These are phyloP conservation scores for Cercospora sp. DNA, from an alignment of 2,329 filamentous ascomycete species.

Conservation along the genomic window DNA sequence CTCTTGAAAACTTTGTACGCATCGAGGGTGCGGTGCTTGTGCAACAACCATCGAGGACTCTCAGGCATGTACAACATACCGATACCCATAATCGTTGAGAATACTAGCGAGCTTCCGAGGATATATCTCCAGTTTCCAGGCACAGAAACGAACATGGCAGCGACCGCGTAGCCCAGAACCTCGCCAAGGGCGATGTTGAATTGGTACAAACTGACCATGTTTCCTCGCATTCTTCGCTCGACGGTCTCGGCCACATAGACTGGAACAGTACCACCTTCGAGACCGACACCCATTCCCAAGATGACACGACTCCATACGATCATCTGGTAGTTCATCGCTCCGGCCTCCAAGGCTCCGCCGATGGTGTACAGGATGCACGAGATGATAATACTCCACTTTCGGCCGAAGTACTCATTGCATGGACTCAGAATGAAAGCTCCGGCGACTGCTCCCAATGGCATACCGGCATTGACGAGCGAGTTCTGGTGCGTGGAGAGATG, in stretches of 20 bases:
- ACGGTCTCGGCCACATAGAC: constrained; percentile 75
- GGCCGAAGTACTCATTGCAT: constrained; percentile 66
- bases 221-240: constrained; percentile 65
- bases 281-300: constrained; percentile 68
- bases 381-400: constrained; percentile 68
- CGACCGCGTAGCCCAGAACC: constrained; percentile 70
- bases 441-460: constrained; percentile 70
- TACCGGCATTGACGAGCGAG: constrained; percentile 67
- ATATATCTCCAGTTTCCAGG: constrained; percentile 72
- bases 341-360: constrained; percentile 67
- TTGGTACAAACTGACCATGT: constrained; percentile 72
- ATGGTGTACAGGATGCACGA: constrained; percentile 69
- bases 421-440: constrained; percentile 68
- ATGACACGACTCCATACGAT: constrained; percentile 68
- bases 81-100: constrained; percentile 60
- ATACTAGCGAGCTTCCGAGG: constrained; percentile 69
- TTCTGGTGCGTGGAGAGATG: constrained; percentile 56
- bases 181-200: constrained; percentile 75
- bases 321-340: constrained; percentile 68
- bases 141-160: constrained; percentile 70
- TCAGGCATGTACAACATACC: constrained; percentile 72
- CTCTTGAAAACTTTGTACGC: constrained; percentile 71
- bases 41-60: constrained; percentile 67
- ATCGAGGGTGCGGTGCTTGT: constrained; percentile 61
- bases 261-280: constrained; percentile 72